A percentile compares a stretch with the other conserved stretches of the same genome.
Conservation (phyloP, 441 rosid genomes). For the Brassica balearica region DNA sequence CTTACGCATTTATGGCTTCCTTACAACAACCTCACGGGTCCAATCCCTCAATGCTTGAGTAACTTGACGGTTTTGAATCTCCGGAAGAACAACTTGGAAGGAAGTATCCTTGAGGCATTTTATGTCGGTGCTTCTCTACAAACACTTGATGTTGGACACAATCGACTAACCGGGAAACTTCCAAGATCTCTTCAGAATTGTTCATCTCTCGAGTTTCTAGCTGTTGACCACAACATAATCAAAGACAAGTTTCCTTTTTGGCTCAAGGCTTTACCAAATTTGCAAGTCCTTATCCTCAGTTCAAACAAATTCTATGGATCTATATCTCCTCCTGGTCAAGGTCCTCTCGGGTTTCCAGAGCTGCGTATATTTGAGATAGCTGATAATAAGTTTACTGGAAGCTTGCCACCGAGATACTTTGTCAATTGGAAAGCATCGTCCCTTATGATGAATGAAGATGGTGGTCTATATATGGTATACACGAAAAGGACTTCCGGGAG, state of each 20-base stretch:
- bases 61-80: slow-evolving; percentile 42
- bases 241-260: too few species aligned
- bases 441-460: not conserved
- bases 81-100: slow-evolving; percentile 45
- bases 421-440: not conserved
- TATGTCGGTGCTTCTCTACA: slow-evolving; percentile 1
- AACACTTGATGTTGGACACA: slow-evolving; percentile 51
- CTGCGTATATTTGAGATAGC: not conserved
- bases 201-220: too few species aligned
- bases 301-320: not conserved
- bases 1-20: too few species aligned
- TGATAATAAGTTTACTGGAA: not conserved
- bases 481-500: too few species aligned
- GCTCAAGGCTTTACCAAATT: too few species aligned
- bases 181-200: slow-evolving; percentile 50
- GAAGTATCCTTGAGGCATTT: slow-evolving; percentile 40
- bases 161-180: slow-evolving; percentile 45
- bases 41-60: slow-evolving; percentile 22
- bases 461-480: not conserved
- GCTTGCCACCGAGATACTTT: too few species aligned
- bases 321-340: not conserved
- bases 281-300: not conserved
- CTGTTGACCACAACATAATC: too few species aligned
- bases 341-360: not conserved
- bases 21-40: slow-evolving; percentile 8